Percentiles rank a stretch among this genome's conserved stretches.
These are phyloP conservation scores for Candida maesae DNA, from an alignment of 805 yeast genomes.

Conservation along the genomic window DNA sequence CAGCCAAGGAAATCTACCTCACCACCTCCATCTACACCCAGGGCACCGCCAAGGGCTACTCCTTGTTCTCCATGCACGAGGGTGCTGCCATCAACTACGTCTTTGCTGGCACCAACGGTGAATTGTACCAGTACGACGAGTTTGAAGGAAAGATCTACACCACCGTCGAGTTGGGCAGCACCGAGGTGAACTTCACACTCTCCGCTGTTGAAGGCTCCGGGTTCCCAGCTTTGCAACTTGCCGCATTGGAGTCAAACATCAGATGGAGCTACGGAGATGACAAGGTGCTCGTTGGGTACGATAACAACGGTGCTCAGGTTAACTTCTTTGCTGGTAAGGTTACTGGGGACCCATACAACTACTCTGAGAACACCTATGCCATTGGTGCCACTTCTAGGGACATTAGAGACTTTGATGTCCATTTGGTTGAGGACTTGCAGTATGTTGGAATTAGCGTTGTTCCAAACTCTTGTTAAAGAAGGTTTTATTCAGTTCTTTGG, in stretches of 20 bases:
- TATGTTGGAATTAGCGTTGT: not conserved
- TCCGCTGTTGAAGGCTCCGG: constrained; percentile 4
- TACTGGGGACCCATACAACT: constrained; percentile 41
- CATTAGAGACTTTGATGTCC: not conserved
- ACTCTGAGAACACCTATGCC: constrained; percentile 29
- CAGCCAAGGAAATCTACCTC: not conserved
- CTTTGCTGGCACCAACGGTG: constrained; percentile 14
- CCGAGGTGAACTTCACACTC: constrained; percentile 7
- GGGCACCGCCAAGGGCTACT: constrained; percentile 1
- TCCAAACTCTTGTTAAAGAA: too few species aligned
- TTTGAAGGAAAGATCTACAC: constrained; percentile 8
- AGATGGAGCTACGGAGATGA: constrained; percentile 11
- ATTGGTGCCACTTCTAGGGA: constrained; percentile 18
- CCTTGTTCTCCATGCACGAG: constrained; percentile 18
- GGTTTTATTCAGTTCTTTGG: too few species aligned
- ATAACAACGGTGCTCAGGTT: constrained; percentile 26
- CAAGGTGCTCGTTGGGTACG: constrained; percentile 27
- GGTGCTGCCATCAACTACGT: constrained; percentile 24
- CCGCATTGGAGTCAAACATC: constrained; percentile 10
- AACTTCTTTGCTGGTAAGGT: constrained; percentile 41
- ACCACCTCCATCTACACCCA: constrained; percentile 1
- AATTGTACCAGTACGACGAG: constrained; percentile 5
- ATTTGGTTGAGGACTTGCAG: not conserved
- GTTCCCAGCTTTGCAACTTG: constrained; percentile 17
- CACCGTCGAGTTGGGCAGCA: not conserved